Evolutionary conservation across 441 rosid genomes (phyloP).

Genomic region (Populus tomentosa): DNA sequence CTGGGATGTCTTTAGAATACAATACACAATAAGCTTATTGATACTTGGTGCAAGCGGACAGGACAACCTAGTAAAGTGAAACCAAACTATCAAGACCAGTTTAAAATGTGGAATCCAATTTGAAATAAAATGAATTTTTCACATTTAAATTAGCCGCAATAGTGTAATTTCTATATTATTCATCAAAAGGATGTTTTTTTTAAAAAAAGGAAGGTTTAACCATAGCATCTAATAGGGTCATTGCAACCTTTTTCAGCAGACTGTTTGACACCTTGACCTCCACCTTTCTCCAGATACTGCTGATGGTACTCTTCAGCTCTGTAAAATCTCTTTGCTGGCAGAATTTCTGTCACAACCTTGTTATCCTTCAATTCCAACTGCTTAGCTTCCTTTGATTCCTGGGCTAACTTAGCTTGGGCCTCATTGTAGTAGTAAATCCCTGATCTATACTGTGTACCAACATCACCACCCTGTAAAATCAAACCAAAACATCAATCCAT

Average conservation of each 20-base stretch:
- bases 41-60: not conserved
- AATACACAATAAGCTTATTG: not conserved
- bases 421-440: constrained; percentile 76
- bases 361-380: constrained; percentile 51
- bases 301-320: constrained; percentile 82
- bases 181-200: not conserved
- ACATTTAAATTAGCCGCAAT: no score
- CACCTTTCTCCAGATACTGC: constrained; percentile 79
- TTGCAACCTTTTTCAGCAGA: constrained; percentile 73
- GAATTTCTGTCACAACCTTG: constrained; percentile 68
- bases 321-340: constrained; percentile 86
- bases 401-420: constrained; percentile 57
- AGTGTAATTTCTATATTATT: not conserved
- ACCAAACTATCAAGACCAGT: not conserved
- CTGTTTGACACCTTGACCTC: constrained; percentile 56
- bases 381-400: constrained; percentile 60
- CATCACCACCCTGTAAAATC: constrained; percentile 58
- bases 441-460: constrained; percentile 76
- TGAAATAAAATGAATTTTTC: not conserved
- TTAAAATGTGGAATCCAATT: not conserved
- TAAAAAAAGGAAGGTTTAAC: constrained; percentile 24
- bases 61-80: no score
- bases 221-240: constrained; percentile 85
- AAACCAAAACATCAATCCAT: not conserved
- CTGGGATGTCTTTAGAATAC: not conserved